phyloP scores from a whole-genome alignment of 2,329 filamentous ascomycete genomes.

The Colletotrichum australisinense region DNA sequence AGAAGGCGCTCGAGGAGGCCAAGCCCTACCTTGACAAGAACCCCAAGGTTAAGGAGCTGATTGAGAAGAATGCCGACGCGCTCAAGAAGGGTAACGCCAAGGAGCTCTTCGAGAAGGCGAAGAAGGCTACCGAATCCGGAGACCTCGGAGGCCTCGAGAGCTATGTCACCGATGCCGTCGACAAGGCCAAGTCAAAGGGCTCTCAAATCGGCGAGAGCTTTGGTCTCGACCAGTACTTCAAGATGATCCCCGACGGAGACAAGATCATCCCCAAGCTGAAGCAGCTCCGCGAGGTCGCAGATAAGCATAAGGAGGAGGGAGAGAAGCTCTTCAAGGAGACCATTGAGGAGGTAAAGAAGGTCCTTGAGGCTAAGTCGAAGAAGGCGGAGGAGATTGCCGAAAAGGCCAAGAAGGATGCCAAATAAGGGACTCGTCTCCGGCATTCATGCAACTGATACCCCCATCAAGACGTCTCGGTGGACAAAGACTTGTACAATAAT shows the following conservation, averaged over 20 bases:
- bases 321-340: conserved; percentile 77
- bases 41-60: conserved; percentile 77
- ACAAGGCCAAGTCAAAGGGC: conserved; percentile 68
- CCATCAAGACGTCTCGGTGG: background rate
- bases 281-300: conserved; percentile 71
- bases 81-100: conserved; percentile 75
- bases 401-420: conserved; percentile 61
- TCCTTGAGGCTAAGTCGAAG: conserved; percentile 69
- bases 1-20: conserved; percentile 76
- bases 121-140: conserved; percentile 70
- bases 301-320: conserved; percentile 77
- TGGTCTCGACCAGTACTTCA: conserved; percentile 71
- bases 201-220: conserved; percentile 50
- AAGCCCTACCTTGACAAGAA: conserved; percentile 81
- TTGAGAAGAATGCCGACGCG: conserved; percentile 76
- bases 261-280: conserved; percentile 75
- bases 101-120: conserved; percentile 72
- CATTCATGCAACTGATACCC: background rate
- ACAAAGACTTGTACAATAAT: background rate
- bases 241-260: conserved; percentile 72
- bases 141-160: conserved; percentile 68
- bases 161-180: conserved; percentile 66
- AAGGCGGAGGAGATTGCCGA: conserved; percentile 69
- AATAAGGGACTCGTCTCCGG: conserved; percentile 41
- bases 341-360: conserved; percentile 72